Base-by-base conservation (phyloP, 441 rosid genomes). In the Isatis lusitanica region DNA sequence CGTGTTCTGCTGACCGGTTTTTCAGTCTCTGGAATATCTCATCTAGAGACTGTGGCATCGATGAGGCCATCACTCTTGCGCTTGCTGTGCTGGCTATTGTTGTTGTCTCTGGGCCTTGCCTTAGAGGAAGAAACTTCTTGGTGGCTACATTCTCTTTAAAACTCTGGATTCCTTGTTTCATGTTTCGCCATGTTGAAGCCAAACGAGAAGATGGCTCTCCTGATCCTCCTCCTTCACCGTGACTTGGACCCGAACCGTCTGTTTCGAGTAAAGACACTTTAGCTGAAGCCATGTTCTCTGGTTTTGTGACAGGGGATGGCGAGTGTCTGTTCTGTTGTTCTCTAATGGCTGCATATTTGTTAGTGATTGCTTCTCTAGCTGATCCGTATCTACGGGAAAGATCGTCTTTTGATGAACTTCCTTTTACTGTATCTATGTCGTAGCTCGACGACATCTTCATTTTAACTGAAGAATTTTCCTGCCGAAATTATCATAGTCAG, bases 11-110 rank as follows among this genome's bases (percentile, higher is more conserved):
- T 12, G 94, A 82, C 13, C 91, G 92, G 12, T 85, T 86, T 83
- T 88, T 93, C 84, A 96, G 63, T 78, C 92, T 91, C 80, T 91
- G 98, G 78, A 93, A 93, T 82, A 93, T 95, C 74, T 88, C 96
- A 39, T 93, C 97, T 0, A 91, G 86, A 26, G 93, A 88, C 60
- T 93, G 97, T 0, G 84, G 82, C 28, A 87, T 83, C 39, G 91
- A 81, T 18, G 77, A 61, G 4, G 65, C 35, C 61, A 30, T 0
- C 42, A 28, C 70, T 33, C 77, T 52, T 16, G 90, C 17, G 91
- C 74, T 16, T 78, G 40, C 3, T 8, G 75, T 7, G 18, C 36
- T 59, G 0, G 33, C 42, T 58, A 63, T 50, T 31, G 82, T 60
- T 79, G 58, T 69, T 48, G 83, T 75, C 78, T 91, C 93, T 79